These are phyloP conservation scores for Colletotrichum cordylinicola DNA, from an alignment of 2,329 filamentous ascomycete genomes.

Conservation along the genomic window DNA sequence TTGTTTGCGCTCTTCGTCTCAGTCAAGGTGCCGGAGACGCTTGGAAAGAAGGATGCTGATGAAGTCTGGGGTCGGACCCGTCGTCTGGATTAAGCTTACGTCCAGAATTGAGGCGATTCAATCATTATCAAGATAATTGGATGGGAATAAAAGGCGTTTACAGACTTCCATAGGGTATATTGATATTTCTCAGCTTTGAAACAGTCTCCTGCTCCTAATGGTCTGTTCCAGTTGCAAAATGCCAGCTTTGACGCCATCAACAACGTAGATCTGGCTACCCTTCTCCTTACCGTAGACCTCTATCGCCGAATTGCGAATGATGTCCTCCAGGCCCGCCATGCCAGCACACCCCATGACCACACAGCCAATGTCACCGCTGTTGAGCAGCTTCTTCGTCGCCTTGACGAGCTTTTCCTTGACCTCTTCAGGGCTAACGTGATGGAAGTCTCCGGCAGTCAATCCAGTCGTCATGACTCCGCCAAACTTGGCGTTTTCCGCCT, in stretches of 20 bases:
- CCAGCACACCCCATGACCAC: slow-evolving; percentile 90
- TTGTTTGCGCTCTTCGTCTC: slow-evolving; percentile 75
- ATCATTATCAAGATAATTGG: background rate
- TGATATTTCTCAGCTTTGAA: slow-evolving; percentile 24
- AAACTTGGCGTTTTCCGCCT: slow-evolving; percentile 57
- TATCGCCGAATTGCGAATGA: slow-evolving; percentile 72
- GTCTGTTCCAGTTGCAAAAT: slow-evolving; percentile 66
- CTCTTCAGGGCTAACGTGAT: slow-evolving; percentile 69
- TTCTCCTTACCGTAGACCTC: slow-evolving; percentile 67
- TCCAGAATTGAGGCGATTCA: background rate
- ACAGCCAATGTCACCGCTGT: slow-evolving; percentile 61
- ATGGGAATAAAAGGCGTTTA: background rate
- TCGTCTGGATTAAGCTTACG: slow-evolving; percentile 54
- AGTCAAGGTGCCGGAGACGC: slow-evolving; percentile 83
- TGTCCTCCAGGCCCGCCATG: slow-evolving; percentile 84
- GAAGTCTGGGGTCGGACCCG: slow-evolving; percentile 86
- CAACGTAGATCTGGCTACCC: slow-evolving; percentile 65
- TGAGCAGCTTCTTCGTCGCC: slow-evolving; percentile 72
- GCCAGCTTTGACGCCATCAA: slow-evolving; percentile 82
- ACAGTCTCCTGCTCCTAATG: slow-evolving; percentile 48
- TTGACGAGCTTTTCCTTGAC: slow-evolving; percentile 70
- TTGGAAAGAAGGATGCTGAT: slow-evolving; percentile 80
- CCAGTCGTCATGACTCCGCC: slow-evolving; percentile 85
- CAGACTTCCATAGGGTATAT: background rate
- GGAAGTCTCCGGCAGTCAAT: slow-evolving; percentile 79